Evolutionary conservation across 2,329 filamentous ascomycete genomes (phyloP), one percentile per base, ranked within the genome.

Genomic region (Fusarium temperatum): DNA sequence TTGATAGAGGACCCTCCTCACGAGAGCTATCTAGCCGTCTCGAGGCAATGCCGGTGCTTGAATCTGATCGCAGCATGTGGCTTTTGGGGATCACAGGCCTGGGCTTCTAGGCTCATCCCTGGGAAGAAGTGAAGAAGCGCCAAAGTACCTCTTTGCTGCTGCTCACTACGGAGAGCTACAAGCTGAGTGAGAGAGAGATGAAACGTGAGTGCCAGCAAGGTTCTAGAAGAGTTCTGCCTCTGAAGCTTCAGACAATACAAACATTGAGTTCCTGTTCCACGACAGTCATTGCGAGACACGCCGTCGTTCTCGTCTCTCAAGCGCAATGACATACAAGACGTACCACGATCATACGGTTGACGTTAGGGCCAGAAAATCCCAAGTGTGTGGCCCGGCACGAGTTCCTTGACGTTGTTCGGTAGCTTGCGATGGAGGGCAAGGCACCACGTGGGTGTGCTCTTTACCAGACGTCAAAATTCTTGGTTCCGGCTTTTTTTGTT

Each of bases 61-160:
- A 77, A 78, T 77, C 75, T 77, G 70, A 77, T 78, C 75, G 74
- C 72, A 77, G 68, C 68, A 69, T 61, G 76, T 78, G 76, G 76
- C 74, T 78, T 78, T 78, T 45, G 65, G 65, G 75, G 73, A 78
- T 78, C 73, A 78, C 73, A 77, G 72, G 73, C 68, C 51, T 71
- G 42, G 44, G 36, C 38, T 68, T 38, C 76, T 71, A 41, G 76
- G 74, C 77, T 78, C 50, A 73, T 75, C 76, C 76, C 58, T 66
- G 47, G 32, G 32, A 35, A 35, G 32, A 35, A 35, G 32, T 18
- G 55, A 17, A 54, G 57, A 38, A 62, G 63, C 48, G 36, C 58
- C 56, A 57, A 68, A 64, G 59, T 70, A 66, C 32, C 28, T 26
- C 53, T 65, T 42, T 38, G 36, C 53, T 32, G 45, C 30, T 66